These are phyloP conservation scores for Coemansia erecta DNA, from an alignment of 192 early-diverging fungal genomes.

Conservation along the genomic window DNA sequence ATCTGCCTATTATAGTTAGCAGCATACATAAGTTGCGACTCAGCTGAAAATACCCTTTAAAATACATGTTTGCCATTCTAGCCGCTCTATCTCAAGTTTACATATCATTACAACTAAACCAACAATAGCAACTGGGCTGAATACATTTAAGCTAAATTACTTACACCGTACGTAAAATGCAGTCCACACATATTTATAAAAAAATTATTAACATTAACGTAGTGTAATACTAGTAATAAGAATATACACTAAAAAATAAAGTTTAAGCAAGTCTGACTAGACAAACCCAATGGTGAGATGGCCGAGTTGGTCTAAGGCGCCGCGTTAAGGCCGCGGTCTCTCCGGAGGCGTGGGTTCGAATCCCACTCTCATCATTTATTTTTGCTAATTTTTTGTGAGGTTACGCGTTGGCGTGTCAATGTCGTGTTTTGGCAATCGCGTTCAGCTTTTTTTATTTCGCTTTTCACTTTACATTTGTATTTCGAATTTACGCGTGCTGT, in stretches of 20 bases:
- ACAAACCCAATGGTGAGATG: constrained; percentile 6
- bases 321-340: constrained; percentile 28
- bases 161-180: too few relatives aligned
- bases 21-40: too few relatives aligned
- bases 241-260: background rate
- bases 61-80: too few relatives aligned
- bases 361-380: constrained; percentile 30
- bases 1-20: too few relatives aligned
- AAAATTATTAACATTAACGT: too few relatives aligned
- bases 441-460: background rate
- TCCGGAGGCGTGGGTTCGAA: constrained; percentile 26
- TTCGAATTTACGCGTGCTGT: too few relatives aligned
- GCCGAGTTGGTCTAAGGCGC: constrained; percentile 15
- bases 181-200: too few relatives aligned
- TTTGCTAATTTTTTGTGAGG: constrained; percentile 4
- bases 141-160: too few relatives aligned
- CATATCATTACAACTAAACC: too few relatives aligned
- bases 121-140: too few relatives aligned
- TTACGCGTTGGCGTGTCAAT: background rate
- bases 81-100: too few relatives aligned
- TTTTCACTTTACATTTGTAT: background rate
- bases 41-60: too few relatives aligned
- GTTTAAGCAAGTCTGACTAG: background rate
- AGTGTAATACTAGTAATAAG: background rate
- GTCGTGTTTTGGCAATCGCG: background rate